Evolutionary conservation across 345 rosid species (phyloP).

Genomic region (Microcos paniculata): DNA sequence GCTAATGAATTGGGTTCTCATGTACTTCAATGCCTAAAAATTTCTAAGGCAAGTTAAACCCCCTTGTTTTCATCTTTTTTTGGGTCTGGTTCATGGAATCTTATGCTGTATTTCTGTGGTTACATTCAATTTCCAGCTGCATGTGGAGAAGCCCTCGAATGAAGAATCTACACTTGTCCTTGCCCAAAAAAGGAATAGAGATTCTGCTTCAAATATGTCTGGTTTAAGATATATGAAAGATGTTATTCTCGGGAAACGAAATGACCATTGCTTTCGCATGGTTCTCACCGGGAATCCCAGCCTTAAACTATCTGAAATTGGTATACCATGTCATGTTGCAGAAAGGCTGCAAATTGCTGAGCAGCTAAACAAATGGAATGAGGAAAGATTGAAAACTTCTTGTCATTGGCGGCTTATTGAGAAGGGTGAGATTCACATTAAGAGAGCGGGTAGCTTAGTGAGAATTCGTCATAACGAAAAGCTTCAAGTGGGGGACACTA

Average conservation of each 20-base stretch:
- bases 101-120: conserved; percentile 3
- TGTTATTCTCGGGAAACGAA: conserved; percentile 84
- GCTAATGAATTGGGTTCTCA: conserved; percentile 67
- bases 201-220: conserved; percentile 46
- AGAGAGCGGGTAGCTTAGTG: conserved; percentile 60
- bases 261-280: conserved; percentile 80
- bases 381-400: conserved; percentile 47
- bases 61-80: background rate
- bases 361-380: conserved; percentile 66
- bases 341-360: conserved; percentile 76
- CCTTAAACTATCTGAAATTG: conserved; percentile 69
- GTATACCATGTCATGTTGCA: conserved; percentile 77
- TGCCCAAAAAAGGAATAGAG: conserved; percentile 42
- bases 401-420: conserved; percentile 53
- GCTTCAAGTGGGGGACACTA: conserved; percentile 57
- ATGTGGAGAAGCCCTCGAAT: conserved; percentile 52
- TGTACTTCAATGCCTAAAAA: conserved; percentile 69
- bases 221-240: conserved; percentile 93
- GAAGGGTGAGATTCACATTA: conserved; percentile 55
- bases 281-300: conserved; percentile 88
- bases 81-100: background rate
- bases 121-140: conserved; percentile 47
- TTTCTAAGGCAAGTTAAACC: conserved; percentile 64
- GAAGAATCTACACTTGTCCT: conserved; percentile 33
- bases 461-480: conserved; percentile 44